Percentiles rank a stretch among this genome's conserved stretches.
Conservation (phyloP, 331 rosid species). For the Quercus lobata region DNA sequence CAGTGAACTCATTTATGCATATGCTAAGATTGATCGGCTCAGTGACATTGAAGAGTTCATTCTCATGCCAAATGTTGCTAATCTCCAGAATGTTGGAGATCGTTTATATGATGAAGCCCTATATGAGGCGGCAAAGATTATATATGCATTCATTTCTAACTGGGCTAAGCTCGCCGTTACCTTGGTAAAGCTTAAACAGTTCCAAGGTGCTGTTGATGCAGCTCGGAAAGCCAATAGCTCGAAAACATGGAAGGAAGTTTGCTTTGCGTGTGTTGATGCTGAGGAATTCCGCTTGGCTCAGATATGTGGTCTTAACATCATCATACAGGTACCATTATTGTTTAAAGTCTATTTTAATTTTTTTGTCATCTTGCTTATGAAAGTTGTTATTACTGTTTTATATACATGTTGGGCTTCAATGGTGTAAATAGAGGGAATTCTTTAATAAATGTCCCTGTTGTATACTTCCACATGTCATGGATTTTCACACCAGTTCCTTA, state of each 20-base stretch:
- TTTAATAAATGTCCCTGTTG: background rate
- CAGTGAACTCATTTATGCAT: slow-evolving; percentile 76
- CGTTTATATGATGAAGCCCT: slow-evolving; percentile 64
- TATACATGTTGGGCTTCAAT: background rate
- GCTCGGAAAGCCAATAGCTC: slow-evolving; percentile 79
- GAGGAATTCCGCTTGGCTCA: slow-evolving; percentile 73
- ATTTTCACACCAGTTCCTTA: background rate
- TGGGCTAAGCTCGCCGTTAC: slow-evolving; percentile 77
- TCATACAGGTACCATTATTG: slow-evolving; percentile 47
- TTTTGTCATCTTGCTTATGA: background rate
- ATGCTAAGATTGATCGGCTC: slow-evolving; percentile 72
- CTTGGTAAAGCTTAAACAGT: slow-evolving; percentile 61
- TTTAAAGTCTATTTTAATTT: slow-evolving; percentile 3
- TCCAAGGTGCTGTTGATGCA: slow-evolving; percentile 72
- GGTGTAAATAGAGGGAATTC: background rate
- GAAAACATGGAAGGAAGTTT: slow-evolving; percentile 75
- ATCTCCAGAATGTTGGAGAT: slow-evolving; percentile 67
- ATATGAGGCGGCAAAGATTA: slow-evolving; percentile 77
- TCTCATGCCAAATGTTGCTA: slow-evolving; percentile 79
- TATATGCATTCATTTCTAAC: slow-evolving; percentile 65
- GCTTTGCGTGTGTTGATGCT: slow-evolving; percentile 70
- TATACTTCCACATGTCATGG: background rate
- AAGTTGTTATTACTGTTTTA: background rate
- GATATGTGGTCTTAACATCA: slow-evolving; percentile 73
- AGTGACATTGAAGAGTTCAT: slow-evolving; percentile 75